Evolutionary conservation across 352 stramenopile genomes (phyloP).

Genomic region (Thraustochytrium striatum): DNA sequence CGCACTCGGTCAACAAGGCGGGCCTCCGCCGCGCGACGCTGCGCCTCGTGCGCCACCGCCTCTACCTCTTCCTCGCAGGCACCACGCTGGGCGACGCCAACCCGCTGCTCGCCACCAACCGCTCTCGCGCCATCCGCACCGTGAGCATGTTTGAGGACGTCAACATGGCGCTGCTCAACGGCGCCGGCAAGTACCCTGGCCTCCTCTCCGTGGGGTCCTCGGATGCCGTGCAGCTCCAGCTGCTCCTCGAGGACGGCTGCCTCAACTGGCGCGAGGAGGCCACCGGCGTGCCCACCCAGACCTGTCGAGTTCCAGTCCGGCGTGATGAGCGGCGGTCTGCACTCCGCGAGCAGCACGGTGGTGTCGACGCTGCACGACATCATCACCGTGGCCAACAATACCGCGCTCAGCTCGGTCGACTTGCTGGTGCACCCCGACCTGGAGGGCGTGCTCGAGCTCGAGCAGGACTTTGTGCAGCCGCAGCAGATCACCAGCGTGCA

Average conservation of each 20-base stretch:
- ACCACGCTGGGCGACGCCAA: background rate
- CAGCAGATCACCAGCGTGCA: slow-evolving; percentile 25
- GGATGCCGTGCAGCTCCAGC: background rate
- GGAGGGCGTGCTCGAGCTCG: slow-evolving; percentile 4
- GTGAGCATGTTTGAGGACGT: slow-evolving; percentile 13
- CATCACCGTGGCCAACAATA: too few relatives aligned
- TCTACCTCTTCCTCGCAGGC: slow-evolving; percentile 10
- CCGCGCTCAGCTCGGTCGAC: too few relatives aligned
- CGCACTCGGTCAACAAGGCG: slow-evolving; percentile 13
- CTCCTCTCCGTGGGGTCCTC: background rate
- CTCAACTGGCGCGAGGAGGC: slow-evolving; percentile 25
- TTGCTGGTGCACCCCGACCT: too few relatives aligned
- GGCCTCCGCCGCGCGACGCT: slow-evolving; percentile 22
- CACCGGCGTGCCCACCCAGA: background rate
- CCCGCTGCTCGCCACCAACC: background rate
- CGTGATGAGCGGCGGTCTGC: slow-evolving; percentile 1
- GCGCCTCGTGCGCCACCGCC: background rate
- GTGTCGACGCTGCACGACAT: too few relatives aligned
- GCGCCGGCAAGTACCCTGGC: too few relatives aligned
- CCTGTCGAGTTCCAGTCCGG: background rate
- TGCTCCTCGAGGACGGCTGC: slow-evolving; percentile 21
- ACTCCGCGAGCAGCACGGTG: background rate
- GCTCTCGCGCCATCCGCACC: background rate
- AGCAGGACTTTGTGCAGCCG: slow-evolving; percentile 4
- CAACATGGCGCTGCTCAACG: slow-evolving; percentile 2